Evolutionary conservation across 129 eudicot species (phyloP).

Genomic region (Pittosporum tobira): DNA sequence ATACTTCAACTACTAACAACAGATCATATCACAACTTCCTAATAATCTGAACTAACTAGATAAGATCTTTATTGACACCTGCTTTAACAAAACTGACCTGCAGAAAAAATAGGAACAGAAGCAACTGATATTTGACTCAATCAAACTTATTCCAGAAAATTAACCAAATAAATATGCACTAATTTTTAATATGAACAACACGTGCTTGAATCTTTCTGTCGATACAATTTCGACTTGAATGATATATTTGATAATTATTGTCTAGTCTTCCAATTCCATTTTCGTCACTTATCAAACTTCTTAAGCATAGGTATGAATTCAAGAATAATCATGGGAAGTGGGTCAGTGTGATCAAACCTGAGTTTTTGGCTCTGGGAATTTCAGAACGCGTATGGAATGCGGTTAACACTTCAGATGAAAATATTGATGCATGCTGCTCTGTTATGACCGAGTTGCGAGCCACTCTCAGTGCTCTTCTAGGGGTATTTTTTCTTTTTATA

Average conservation of each 20-base stretch:
- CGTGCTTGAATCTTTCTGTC: not conserved
- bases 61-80: too few species aligned
- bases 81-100: too few species aligned
- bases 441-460: slow-evolving; percentile 45
- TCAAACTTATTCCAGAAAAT: too few species aligned
- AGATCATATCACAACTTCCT: too few species aligned
- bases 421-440: slow-evolving; percentile 26
- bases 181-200: too few species aligned
- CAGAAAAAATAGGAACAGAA: too few species aligned
- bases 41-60: too few species aligned
- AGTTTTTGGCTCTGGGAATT: slow-evolving; percentile 69
- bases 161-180: too few species aligned
- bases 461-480: slow-evolving; percentile 58
- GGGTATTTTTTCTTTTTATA: slow-evolving; percentile 38
- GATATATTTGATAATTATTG: not conserved
- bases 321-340: slow-evolving; percentile 81
- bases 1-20: too few species aligned
- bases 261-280: not conserved
- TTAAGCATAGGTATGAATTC: slow-evolving; percentile 56
- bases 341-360: slow-evolving; percentile 56
- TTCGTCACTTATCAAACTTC: slow-evolving; percentile 2
- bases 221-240: not conserved
- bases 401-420: slow-evolving; percentile 39
- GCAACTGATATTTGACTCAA: too few species aligned
- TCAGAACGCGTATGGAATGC: slow-evolving; percentile 69